A percentile compares a stretch with the other conserved stretches of the same genome.
phyloP scores from a whole-genome alignment of 192 early-diverging fungal species.

The Coemansia sp. region DNA sequence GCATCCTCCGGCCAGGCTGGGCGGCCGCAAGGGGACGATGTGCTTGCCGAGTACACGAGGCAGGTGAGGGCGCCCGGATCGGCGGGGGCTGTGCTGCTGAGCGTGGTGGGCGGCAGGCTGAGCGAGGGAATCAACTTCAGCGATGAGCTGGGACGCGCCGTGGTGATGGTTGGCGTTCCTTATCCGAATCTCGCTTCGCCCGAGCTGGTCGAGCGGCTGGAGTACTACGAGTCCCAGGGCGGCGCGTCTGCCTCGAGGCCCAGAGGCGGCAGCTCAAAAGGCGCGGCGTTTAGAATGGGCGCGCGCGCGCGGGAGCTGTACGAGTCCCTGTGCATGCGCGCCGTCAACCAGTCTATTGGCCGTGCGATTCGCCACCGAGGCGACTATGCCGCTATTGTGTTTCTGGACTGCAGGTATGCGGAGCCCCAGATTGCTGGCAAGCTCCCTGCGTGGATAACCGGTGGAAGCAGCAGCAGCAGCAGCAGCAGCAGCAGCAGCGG shows the following conservation, averaged over 20 bases:
- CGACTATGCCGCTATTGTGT: conserved; percentile 84
- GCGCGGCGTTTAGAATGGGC: conserved; percentile 45
- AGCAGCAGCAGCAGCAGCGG: too few relatives aligned
- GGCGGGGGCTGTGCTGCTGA: conserved; percentile 77
- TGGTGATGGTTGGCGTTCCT: conserved; percentile 89
- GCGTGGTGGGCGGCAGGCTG: conserved; percentile 90
- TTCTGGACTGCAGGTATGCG: conserved; percentile 72
- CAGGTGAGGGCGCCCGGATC: conserved; percentile 42
- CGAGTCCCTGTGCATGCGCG: conserved; percentile 90
- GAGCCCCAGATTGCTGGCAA: conserved; percentile 45
- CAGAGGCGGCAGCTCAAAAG: background rate
- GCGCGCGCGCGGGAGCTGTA: conserved; percentile 60
- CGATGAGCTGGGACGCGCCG: conserved; percentile 79
- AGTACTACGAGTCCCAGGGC: conserved; percentile 33
- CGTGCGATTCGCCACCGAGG: conserved; percentile 87
- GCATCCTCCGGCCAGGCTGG: conserved; percentile 58
- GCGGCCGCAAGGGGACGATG: conserved; percentile 24
- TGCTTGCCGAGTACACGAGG: conserved; percentile 62
- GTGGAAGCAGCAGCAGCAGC: background rate
- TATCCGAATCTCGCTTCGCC: conserved; percentile 77
- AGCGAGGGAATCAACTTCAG: conserved; percentile 94
- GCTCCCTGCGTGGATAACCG: conserved; percentile 71
- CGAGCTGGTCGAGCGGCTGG: conserved; percentile 66
- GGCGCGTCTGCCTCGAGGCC: background rate
- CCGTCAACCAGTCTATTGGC: conserved; percentile 91